Evolutionary conservation across 2,329 filamentous ascomycete genomes (phyloP).

Genomic region (Dactylellina leptospora): DNA sequence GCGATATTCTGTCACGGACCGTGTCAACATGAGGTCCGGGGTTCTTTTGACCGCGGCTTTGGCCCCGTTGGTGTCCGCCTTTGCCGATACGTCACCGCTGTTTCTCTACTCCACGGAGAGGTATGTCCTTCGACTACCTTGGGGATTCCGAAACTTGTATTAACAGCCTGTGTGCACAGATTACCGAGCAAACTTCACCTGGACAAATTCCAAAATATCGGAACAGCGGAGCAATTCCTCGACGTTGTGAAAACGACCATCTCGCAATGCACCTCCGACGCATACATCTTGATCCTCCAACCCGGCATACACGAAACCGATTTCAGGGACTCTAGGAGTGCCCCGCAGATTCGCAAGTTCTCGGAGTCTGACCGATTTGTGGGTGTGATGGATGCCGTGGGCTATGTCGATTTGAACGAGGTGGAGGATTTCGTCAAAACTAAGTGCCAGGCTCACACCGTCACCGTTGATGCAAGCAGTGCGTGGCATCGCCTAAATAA

Average conservation of each 20-base stretch:
- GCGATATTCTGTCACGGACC: neutral
- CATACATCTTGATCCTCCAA: slow-evolving; percentile 56
- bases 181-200: slow-evolving; percentile 38
- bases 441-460: slow-evolving; percentile 47
- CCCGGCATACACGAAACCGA: slow-evolving; percentile 56
- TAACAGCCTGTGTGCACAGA: slow-evolving; percentile 12
- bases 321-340: slow-evolving; percentile 51
- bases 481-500: neutral
- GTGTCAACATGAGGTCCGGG: slow-evolving; percentile 40
- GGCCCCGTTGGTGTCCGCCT: slow-evolving; percentile 65
- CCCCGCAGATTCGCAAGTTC: slow-evolving; percentile 47
- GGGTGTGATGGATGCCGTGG: slow-evolving; percentile 36
- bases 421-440: slow-evolving; percentile 46
- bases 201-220: slow-evolving; percentile 51
- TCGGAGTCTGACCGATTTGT: slow-evolving; percentile 25
- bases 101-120: slow-evolving; percentile 83
- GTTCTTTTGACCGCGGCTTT: slow-evolving; percentile 41
- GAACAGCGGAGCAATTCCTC: slow-evolving; percentile 51
- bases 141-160: neutral
- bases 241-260: slow-evolving; percentile 46
- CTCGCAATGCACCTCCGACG: slow-evolving; percentile 55
- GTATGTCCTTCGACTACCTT: slow-evolving; percentile 66
- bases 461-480: slow-evolving; percentile 56
- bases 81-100: slow-evolving; percentile 87
- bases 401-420: slow-evolving; percentile 39